Conservation (phyloP, 2,329 filamentous ascomycete species). For the Fusarium scirpi region DNA sequence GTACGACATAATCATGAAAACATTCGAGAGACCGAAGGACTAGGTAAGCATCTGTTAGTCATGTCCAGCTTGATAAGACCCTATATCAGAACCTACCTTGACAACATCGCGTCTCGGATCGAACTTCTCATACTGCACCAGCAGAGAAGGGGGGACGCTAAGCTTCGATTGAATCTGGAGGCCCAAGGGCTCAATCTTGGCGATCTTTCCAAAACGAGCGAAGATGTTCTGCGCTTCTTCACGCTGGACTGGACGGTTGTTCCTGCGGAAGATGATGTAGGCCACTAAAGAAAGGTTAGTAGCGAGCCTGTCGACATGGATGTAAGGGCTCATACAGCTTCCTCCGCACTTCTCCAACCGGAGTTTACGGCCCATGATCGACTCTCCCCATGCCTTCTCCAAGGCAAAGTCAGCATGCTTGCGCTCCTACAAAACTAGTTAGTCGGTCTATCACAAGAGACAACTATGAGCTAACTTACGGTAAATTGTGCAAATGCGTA, state of each 20-base stretch:
- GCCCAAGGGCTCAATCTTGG: conserved; percentile 54
- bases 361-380: conserved; percentile 68
- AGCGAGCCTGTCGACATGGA: neutral
- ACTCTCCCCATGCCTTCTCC: conserved; percentile 57
- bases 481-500: conserved; percentile 74
- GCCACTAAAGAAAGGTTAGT: conserved; percentile 55
- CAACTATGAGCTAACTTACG: conserved; percentile 54
- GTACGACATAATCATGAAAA: conserved; percentile 23
- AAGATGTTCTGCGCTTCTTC: conserved; percentile 61
- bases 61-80: neutral
- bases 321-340: conserved; percentile 60
- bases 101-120: conserved; percentile 64
- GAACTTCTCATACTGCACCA: conserved; percentile 65
- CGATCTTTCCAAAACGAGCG: conserved; percentile 58
- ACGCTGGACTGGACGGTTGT: conserved; percentile 52
- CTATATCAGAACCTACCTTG: conserved; percentile 53
- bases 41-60: neutral
- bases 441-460: conserved; percentile 27
- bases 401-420: conserved; percentile 64
- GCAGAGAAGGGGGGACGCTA: conserved; percentile 54
- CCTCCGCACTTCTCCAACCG: conserved; percentile 71
- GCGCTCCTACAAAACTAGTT: conserved; percentile 55
- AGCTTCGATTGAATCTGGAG: conserved; percentile 50
- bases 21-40: neutral
- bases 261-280: conserved; percentile 60